These are phyloP conservation scores for Stagonosporopsis vannaccii DNA, from an alignment of 2,329 filamentous ascomycete genomes.

Conservation along the genomic window DNA sequence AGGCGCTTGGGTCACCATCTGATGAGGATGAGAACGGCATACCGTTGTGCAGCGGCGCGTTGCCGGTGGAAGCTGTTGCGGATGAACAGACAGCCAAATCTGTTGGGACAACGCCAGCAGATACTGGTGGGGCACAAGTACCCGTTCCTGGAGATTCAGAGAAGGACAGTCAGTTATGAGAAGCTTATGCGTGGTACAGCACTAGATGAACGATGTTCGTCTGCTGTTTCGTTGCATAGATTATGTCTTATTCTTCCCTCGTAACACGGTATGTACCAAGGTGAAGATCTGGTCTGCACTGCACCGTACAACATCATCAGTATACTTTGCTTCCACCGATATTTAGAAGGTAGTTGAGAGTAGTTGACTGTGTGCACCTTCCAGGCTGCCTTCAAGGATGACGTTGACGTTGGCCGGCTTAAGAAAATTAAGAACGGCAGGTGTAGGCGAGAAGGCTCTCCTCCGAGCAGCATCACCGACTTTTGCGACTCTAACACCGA, in stretches of 20 bases:
- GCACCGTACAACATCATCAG: background rate
- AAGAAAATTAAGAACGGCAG: slow-evolving; percentile 30
- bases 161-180: background rate
- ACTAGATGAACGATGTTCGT: background rate
- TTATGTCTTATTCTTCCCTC: background rate
- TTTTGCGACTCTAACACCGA: slow-evolving; percentile 26
- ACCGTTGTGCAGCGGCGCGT: slow-evolving; percentile 10
- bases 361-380: too few relatives aligned
- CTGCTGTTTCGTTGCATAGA: background rate
- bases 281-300: too few relatives aligned
- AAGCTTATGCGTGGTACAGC: background rate
- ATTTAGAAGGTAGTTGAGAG: background rate
- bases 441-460: slow-evolving; percentile 35
- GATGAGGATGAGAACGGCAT: background rate
- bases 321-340: background rate
- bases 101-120: background rate
- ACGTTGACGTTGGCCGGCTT: background rate
- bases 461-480: slow-evolving; percentile 30
- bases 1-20: background rate
- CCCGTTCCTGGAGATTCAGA: background rate
- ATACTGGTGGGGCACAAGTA: background rate
- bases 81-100: background rate
- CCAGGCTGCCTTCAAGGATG: background rate
- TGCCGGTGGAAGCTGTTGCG: background rate
- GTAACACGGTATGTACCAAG: background rate